A percentile compares a stretch with the other conserved stretches of the same genome.
phyloP scores from a whole-genome alignment of 305 asterid species.

The Coffea humblotiana region DNA sequence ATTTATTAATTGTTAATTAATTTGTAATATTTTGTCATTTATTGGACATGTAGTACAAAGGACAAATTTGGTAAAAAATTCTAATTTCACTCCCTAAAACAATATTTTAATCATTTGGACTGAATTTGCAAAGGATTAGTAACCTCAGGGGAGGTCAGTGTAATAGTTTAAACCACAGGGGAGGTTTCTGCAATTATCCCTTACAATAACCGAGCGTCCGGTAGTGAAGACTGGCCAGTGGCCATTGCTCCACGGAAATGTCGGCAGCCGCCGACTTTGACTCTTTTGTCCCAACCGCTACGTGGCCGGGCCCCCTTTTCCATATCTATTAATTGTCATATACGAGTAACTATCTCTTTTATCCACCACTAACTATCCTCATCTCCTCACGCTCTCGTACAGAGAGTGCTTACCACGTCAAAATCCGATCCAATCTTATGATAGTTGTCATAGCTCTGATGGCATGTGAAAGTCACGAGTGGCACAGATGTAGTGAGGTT shows the following conservation, averaged over 20 bases:
- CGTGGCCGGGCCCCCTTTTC: neutral
- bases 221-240: neutral
- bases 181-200: no score
- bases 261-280: constrained; percentile 38
- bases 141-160: no score
- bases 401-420: neutral
- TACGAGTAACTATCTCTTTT: neutral
- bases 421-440: neutral
- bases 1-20: no score
- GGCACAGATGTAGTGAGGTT: neutral
- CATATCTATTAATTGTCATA: neutral
- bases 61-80: no score
- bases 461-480: neutral
- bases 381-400: neutral
- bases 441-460: no score
- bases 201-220: neutral
- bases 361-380: neutral
- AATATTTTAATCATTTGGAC: no score
- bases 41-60: no score
- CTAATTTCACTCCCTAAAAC: no score
- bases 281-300: constrained; percentile 15
- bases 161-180: no score
- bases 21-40: no score
- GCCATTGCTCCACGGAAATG: constrained; percentile 26
- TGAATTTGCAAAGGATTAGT: no score